Base-by-base conservation (phyloP, 352 stramenopile genomes). In the Globisporangium paddicum region DNA sequence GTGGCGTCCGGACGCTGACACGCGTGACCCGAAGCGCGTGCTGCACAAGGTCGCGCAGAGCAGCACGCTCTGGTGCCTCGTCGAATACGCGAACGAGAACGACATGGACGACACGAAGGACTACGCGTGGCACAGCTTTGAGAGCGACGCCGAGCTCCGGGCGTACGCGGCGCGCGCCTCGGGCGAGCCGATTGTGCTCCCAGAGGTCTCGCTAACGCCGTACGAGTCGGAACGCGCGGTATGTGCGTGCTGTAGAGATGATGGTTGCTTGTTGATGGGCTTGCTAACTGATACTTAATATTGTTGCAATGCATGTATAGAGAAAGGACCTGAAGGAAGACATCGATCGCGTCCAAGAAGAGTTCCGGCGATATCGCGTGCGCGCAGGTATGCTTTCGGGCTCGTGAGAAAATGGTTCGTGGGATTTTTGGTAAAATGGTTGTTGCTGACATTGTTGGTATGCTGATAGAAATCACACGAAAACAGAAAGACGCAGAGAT, bases 401-500 rank as follows among this genome's bases (percentile, higher is more conserved):
- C 28, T 32, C 28, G n/a, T n/a, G n/a, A n/a, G n/a, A n/a, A n/a
- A n/a, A 32, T 32, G 28, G 28, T 32, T 32, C 6, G 28, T 32
- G 28, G 28, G 28, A n/a, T 6, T 32, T 32, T 32, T 32, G 28
- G 6, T 3, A 40, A 38, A 44, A 26, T 68, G 0, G n/a, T 49
- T 35, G n/a, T 49, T 35, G 18, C 34, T 57, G 13, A 52, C 19
- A 5, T 35, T 35, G 35, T 35, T 56, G 14, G 16, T 30, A 35
- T 48, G 18, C 16, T 41, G 47, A 14, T 51, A 88, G 86, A 95
- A 62, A 95, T 95, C 63, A 89, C 84, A 19, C 63, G 86, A n/a
- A 95, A 95, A 60, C 86, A 95, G 60, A 93, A 95, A 66, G 86
- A 95, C 30, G 83, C 86, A 0, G 83, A 95, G 61, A 86, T 93